A percentile compares a stretch with the other conserved stretches of the same genome.
These are phyloP conservation scores for Stentor coeruleus DNA, from an alignment of 73 alveolate species.

Conservation along the genomic window DNA sequence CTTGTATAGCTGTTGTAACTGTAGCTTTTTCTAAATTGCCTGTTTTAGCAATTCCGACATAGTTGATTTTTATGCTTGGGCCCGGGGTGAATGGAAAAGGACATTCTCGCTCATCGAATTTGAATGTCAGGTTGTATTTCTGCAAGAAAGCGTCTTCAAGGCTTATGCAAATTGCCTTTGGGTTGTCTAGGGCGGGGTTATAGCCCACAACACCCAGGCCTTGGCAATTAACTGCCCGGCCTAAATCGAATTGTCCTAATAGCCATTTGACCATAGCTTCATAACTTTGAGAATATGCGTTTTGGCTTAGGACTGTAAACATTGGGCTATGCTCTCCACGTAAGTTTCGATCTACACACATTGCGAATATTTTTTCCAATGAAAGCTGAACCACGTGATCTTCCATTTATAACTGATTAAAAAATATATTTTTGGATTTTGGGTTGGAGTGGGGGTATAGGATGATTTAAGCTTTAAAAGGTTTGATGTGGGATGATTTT, in stretches of 20 bases:
- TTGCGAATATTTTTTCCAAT: conserved; percentile 13
- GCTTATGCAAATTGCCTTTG: conserved; percentile 40
- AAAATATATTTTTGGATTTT: too few relatives aligned
- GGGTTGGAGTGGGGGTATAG: too few relatives aligned
- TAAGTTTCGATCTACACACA: conserved; percentile 38
- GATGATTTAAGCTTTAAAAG: too few relatives aligned
- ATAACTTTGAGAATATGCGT: conserved; percentile 50
- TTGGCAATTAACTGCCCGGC: conserved; percentile 52
- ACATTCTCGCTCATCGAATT: conserved; percentile 38
- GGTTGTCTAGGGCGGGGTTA: conserved; percentile 43
- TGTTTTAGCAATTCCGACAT: conserved; percentile 52
- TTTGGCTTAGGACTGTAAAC: conserved; percentile 52
- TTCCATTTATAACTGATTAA: conserved; percentile 16
- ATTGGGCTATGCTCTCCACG: conserved; percentile 54
- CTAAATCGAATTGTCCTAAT: conserved; percentile 47
- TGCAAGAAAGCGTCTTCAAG: conserved; percentile 44
- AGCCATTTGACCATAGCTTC: conserved; percentile 60
- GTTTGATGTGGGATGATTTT: too few relatives aligned
- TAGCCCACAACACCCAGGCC: conserved; percentile 53
- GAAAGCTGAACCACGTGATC: conserved; percentile 15
- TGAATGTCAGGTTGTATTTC: conserved; percentile 42
- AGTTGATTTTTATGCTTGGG: conserved; percentile 68
- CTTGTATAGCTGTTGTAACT: conserved; percentile 35
- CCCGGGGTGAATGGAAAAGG: conserved; percentile 31
- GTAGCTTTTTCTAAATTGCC: conserved; percentile 51